These are phyloP conservation scores for Papilionanthe hybrid DNA, from an alignment of 116 monocot genomes.

Conservation along the genomic window DNA sequence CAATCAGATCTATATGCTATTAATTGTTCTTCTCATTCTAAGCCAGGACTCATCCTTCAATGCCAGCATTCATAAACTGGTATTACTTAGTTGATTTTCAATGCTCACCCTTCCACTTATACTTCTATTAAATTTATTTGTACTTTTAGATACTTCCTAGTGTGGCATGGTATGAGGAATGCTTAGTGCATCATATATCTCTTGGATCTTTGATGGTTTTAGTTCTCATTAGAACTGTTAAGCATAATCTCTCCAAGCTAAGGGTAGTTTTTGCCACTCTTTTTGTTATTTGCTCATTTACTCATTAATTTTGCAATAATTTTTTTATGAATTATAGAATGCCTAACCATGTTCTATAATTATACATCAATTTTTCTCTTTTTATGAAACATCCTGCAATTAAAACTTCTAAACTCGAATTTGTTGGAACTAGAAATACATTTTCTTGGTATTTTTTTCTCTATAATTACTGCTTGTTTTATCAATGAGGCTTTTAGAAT, in stretches of 20 bases:
- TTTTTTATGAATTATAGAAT: background rate
- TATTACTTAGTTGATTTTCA: constrained; percentile 29
- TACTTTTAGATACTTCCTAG: constrained; percentile 33
- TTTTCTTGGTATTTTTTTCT: background rate
- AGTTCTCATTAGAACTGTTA: constrained; percentile 65
- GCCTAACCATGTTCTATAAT: background rate
- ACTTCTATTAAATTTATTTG: background rate
- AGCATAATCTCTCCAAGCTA: background rate
- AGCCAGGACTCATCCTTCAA: constrained; percentile 96
- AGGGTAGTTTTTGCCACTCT: constrained; percentile 35
- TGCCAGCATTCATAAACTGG: constrained; percentile 83
- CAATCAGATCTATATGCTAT: constrained; percentile 96
- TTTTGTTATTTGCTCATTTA: too few relatives aligned
- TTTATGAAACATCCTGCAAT: background rate
- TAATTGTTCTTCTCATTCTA: constrained; percentile 88
- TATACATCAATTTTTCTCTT: background rate
- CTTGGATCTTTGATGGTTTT: constrained; percentile 96
- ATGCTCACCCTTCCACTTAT: background rate
- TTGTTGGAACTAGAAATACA: background rate
- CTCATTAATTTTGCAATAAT: background rate
- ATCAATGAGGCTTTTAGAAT: too few relatives aligned
- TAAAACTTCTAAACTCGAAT: background rate
- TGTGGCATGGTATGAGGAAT: constrained; percentile 95
- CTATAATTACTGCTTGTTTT: background rate
- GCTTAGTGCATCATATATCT: constrained; percentile 78